These are phyloP conservation scores for Mucor plumbeus DNA, from an alignment of 371 early-diverging fungal species.

Conservation along the genomic window DNA sequence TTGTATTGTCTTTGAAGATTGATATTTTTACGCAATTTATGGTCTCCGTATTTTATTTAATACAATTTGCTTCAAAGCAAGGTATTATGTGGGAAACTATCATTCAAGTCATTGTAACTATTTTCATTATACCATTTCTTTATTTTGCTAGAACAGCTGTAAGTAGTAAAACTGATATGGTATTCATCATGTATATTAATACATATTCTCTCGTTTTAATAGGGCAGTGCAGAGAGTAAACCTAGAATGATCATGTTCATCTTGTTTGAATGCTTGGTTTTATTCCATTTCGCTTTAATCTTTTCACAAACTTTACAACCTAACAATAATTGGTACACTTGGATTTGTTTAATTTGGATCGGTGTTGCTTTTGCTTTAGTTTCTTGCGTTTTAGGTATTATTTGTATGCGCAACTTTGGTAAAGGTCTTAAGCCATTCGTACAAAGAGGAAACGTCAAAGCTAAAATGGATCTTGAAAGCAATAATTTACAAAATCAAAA, in stretches of 20 bases:
- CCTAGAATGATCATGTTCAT: slow-evolving; percentile 32
- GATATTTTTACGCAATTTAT: slow-evolving; percentile 53
- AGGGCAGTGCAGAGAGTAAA: slow-evolving; percentile 38
- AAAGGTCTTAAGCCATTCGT: slow-evolving; percentile 38
- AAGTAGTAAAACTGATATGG: slow-evolving; percentile 7
- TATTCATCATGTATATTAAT: not conserved
- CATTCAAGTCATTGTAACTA: slow-evolving; percentile 44
- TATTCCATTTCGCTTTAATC: slow-evolving; percentile 35
- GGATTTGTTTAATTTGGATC: slow-evolving; percentile 42
- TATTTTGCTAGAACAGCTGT: slow-evolving; percentile 49
- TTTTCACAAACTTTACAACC: slow-evolving; percentile 37
- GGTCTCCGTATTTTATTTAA: slow-evolving; percentile 52
- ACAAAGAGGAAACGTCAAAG: slow-evolving; percentile 22
- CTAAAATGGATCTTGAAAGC: slow-evolving; percentile 16
- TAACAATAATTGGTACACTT: slow-evolving; percentile 39
- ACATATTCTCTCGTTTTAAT: not conserved
- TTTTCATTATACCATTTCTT: slow-evolving; percentile 48
- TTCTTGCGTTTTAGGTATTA: slow-evolving; percentile 32
- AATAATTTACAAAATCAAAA: slow-evolving; percentile 10
- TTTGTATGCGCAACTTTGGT: slow-evolving; percentile 54
- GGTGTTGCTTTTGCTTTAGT: slow-evolving; percentile 37
- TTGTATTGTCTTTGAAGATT: slow-evolving; percentile 52
- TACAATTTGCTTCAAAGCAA: slow-evolving; percentile 39
- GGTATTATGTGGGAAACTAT: slow-evolving; percentile 34
- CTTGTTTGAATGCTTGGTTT: slow-evolving; percentile 24